Percentiles rank a stretch among this genome's conserved stretches.
Conservation (phyloP, 2,329 filamentous ascomycete species). For the Cytospora leucostoma region DNA sequence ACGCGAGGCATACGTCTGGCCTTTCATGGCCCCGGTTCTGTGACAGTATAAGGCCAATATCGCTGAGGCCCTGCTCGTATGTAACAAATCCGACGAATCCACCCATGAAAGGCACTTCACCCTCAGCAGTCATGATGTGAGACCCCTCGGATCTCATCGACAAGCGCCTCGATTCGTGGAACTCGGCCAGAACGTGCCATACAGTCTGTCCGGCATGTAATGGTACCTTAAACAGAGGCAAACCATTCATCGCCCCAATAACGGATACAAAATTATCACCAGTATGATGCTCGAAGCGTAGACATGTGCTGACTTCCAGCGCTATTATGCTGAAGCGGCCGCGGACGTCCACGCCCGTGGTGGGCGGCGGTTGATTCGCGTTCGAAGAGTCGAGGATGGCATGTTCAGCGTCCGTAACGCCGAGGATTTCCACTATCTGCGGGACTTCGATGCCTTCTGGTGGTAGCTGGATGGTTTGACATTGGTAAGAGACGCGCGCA, state of each 20-base stretch:
- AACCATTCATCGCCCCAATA: not conserved
- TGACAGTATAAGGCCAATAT: conserved; percentile 50
- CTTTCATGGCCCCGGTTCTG: conserved; percentile 43
- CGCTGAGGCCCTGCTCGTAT: conserved; percentile 77
- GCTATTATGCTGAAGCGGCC: conserved; percentile 76
- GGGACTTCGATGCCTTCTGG: conserved; percentile 51
- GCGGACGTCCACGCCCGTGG: conserved; percentile 45
- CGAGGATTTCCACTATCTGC: conserved; percentile 56
- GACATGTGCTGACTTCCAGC: conserved; percentile 58
- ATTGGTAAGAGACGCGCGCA: conserved; percentile 38
- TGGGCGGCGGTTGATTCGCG: conserved; percentile 46
- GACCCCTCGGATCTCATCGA: conserved; percentile 10
- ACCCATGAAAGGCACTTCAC: conserved; percentile 67
- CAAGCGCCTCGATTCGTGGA: conserved; percentile 40
- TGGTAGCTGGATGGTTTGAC: conserved; percentile 38
- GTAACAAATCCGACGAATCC: conserved; percentile 84
- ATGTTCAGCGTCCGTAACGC: conserved; percentile 43
- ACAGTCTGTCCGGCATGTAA: conserved; percentile 39
- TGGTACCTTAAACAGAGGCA: conserved; percentile 29
- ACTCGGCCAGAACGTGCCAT: conserved; percentile 55
- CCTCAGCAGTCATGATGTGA: conserved; percentile 29
- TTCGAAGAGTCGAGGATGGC: conserved; percentile 64
- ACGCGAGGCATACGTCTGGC: conserved; percentile 74
- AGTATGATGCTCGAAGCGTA: conserved; percentile 59
- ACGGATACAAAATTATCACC: conserved; percentile 46